Conservation (phyloP, 2,329 filamentous ascomycete genomes). For the Phyllachora maydis region DNA sequence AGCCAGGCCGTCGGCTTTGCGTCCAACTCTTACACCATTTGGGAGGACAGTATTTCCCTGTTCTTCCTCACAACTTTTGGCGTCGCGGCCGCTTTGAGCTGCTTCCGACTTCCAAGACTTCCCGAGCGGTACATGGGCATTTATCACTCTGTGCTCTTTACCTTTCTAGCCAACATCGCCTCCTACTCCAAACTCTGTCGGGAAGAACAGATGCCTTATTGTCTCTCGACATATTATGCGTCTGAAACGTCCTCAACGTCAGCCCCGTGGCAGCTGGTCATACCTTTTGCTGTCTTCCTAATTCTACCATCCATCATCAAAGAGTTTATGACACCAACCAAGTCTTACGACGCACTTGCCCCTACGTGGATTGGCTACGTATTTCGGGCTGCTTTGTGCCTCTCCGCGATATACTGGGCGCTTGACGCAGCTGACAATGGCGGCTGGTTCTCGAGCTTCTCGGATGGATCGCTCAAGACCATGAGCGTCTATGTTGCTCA, state of each 20-base stretch:
- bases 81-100: slow-evolving; percentile 49
- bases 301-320: slow-evolving; percentile 56
- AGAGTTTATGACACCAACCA: slow-evolving; percentile 61
- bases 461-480: slow-evolving; percentile 47
- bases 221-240: slow-evolving; percentile 86
- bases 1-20: slow-evolving; percentile 86
- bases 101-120: slow-evolving; percentile 47
- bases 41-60: slow-evolving; percentile 87
- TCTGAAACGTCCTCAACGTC: slow-evolving; percentile 85
- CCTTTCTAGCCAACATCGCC: slow-evolving; percentile 56
- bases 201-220: slow-evolving; percentile 97
- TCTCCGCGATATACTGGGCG: slow-evolving; percentile 69
- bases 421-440: slow-evolving; percentile 77
- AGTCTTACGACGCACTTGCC: slow-evolving; percentile 74
- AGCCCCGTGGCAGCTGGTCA: slow-evolving; percentile 66
- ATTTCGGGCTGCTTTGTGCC: slow-evolving; percentile 54
- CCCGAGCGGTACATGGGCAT: slow-evolving; percentile 55
- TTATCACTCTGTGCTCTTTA: slow-evolving; percentile 71
- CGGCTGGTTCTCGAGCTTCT: slow-evolving; percentile 47
- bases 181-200: slow-evolving; percentile 85
- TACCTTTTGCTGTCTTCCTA: slow-evolving; percentile 57
- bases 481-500: slow-evolving; percentile 63
- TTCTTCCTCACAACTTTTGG: slow-evolving; percentile 87
- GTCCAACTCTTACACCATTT: slow-evolving; percentile 95
- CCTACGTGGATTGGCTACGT: slow-evolving; percentile 66